Evolutionary conservation across 2,329 filamentous ascomycete species (phyloP).

Genomic region (Cladosporium colombiae): DNA sequence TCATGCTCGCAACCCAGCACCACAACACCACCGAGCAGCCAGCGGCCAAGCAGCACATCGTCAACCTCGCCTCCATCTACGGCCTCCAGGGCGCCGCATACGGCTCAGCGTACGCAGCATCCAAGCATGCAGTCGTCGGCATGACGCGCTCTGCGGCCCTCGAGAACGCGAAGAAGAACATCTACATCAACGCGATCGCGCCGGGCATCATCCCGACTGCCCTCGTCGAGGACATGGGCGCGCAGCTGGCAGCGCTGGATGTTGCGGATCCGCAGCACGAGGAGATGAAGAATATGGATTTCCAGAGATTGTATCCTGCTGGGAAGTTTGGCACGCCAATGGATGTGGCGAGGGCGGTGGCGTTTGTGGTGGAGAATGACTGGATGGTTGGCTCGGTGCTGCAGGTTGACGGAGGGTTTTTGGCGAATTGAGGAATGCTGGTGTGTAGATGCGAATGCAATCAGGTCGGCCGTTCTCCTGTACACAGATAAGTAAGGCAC

Average conservation of each 20-base stretch:
- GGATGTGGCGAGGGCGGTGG: conserved; percentile 16
- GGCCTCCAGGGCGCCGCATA: conserved; percentile 44
- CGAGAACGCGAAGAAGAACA: conserved; percentile 22
- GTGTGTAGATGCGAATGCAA: background rate
- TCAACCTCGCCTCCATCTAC: conserved; percentile 43
- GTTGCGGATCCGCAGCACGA: conserved; percentile 1
- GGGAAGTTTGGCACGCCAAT: conserved; percentile 9
- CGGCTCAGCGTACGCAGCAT: conserved; percentile 39
- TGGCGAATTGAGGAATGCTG: background rate
- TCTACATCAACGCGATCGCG: conserved; percentile 31
- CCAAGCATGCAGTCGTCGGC: conserved; percentile 46
- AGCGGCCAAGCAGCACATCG: conserved; percentile 39
- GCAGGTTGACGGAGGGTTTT: conserved; percentile 9
- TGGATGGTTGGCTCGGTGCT: conserved; percentile 16
- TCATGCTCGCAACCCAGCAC: conserved; percentile 45
- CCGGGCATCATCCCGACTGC: conserved; percentile 27
- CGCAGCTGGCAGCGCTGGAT: conserved; percentile 1
- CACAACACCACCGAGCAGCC: conserved; percentile 40
- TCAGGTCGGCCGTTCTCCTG: background rate
- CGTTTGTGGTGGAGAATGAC: conserved; percentile 12
- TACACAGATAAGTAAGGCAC: background rate
- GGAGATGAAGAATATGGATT: conserved; percentile 2
- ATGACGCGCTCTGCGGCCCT: conserved; percentile 41
- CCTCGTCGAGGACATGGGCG: background rate
- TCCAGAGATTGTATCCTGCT: conserved; percentile 6